phyloP scores from a whole-genome alignment of 2,329 filamentous ascomycete species.

The Whalleya microplaca region DNA sequence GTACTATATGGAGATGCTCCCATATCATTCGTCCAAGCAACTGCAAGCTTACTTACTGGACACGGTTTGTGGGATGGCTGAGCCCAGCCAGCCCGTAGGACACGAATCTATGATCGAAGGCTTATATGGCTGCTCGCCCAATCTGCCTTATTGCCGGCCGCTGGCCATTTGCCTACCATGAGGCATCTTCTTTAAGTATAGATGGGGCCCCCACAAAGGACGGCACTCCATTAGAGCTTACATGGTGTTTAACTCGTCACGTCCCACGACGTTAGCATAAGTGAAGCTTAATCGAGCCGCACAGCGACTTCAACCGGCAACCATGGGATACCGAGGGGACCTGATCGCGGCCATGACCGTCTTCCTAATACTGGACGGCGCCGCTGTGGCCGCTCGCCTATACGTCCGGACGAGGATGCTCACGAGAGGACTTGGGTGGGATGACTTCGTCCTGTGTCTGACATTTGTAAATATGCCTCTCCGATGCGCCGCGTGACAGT shows the following conservation, averaged over 20 bases:
- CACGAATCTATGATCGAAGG: background rate
- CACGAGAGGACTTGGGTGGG: conserved; percentile 34
- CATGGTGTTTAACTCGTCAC: background rate
- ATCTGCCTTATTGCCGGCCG: background rate
- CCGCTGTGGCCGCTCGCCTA: conserved; percentile 31
- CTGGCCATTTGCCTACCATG: background rate
- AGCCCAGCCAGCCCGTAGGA: background rate
- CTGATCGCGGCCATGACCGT: conserved; percentile 32
- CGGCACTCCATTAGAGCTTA: background rate
- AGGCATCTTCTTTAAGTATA: background rate
- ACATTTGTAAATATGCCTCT: conserved; percentile 30
- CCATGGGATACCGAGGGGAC: conserved; percentile 25
- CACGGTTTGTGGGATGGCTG: background rate
- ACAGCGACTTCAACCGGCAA: background rate
- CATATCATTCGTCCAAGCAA: background rate
- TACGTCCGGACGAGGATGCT: conserved; percentile 36
- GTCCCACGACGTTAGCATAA: background rate
- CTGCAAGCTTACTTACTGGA: background rate
- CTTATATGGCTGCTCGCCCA: background rate
- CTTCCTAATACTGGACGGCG: conserved; percentile 33
- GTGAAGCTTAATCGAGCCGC: background rate
- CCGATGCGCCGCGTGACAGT: background rate
- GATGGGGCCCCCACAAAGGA: background rate
- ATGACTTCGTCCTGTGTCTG: conserved; percentile 34
- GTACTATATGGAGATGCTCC: background rate